Evolutionary conservation across 306 rosid genomes (phyloP), one percentile per base, ranked within the genome.

Genomic region (Medicago arabica): DNA sequence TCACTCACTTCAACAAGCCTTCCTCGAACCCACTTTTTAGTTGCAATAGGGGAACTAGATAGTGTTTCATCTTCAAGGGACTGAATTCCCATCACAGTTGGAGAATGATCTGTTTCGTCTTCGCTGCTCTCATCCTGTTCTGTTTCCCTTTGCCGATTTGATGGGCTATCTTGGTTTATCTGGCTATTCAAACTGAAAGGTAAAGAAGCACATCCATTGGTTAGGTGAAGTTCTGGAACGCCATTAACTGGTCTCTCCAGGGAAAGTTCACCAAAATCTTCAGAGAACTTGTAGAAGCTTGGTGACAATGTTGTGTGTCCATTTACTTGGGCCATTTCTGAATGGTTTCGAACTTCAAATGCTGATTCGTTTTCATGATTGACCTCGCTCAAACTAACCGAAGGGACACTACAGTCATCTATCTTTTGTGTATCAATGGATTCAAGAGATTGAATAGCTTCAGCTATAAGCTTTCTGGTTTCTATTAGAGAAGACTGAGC

Each of bases 401-500:
- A 79, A 71, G 88, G 74, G 76, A 41, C 66, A 54, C 44, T 83
- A 64, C 67, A 67, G 75, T 75, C 85, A 57, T 83, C 66, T 13
- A 50, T 50, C 49, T 60, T 85, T 40, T 66, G 84, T 16, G 74
- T 62, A 46, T 87, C 87, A 78, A 92, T 80, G 84, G 92, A 89
- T 76, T 92, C 89, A 43, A 92, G 89, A 18, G 90, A 89, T 43
- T 83, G 90, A 82, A 85, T 77, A 70, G 99, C 99, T 83, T 95
- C 97, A n/a, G 97, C 93, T 80, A 95, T 95, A 61, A 95, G 91
- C 84, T 86, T 91, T 83, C 99, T 87, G 38, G 93, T 86, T 87
- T 92, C 97, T 61, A 85, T 43, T 60, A 92, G 89, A 65, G 99
- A 95, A 80, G 92, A 96, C 80, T 61, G 97, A 55, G 91, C 97